phyloP scores from a whole-genome alignment of 257 asterid genomes.

The Salvia rosmarinus region DNA sequence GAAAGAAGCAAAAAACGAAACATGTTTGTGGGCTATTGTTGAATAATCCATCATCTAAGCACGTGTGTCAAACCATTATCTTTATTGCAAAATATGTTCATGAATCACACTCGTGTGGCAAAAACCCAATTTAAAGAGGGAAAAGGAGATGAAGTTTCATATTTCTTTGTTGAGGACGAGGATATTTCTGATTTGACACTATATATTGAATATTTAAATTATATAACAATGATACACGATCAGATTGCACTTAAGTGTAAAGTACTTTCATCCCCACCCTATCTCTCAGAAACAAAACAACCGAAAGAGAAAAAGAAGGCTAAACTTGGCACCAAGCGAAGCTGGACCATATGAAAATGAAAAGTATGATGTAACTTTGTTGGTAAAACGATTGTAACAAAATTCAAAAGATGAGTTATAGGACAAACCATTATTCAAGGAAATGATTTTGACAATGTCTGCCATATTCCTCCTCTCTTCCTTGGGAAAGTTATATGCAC shows the following conservation, averaged over 20 bases:
- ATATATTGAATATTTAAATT: too few species aligned
- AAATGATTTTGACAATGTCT: constrained; percentile 29
- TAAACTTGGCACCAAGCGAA: neutral
- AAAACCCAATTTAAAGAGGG: too few species aligned
- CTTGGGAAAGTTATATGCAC: neutral
- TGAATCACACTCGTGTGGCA: too few species aligned
- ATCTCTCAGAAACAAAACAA: neutral
- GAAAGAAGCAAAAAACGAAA: too few species aligned
- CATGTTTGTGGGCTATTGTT: too few species aligned
- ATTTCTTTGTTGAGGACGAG: too few species aligned
- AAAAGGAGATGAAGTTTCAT: too few species aligned
- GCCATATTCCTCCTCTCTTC: constrained; percentile 23
- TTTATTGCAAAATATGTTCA: too few species aligned
- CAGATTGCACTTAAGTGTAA: neutral
- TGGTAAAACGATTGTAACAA: neutral
- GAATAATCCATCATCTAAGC: too few species aligned
- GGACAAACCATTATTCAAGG: constrained; percentile 16
- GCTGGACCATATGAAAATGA: constrained; percentile 12
- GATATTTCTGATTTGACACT: too few species aligned
- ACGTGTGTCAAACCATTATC: too few species aligned
- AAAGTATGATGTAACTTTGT: constrained; percentile 5
- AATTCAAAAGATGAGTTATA: neutral
- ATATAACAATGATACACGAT: neutral
- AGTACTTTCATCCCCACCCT: neutral
- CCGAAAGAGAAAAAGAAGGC: neutral